Conservation (phyloP, 352 stramenopile species). For the Phytophthora idaei region DNA sequence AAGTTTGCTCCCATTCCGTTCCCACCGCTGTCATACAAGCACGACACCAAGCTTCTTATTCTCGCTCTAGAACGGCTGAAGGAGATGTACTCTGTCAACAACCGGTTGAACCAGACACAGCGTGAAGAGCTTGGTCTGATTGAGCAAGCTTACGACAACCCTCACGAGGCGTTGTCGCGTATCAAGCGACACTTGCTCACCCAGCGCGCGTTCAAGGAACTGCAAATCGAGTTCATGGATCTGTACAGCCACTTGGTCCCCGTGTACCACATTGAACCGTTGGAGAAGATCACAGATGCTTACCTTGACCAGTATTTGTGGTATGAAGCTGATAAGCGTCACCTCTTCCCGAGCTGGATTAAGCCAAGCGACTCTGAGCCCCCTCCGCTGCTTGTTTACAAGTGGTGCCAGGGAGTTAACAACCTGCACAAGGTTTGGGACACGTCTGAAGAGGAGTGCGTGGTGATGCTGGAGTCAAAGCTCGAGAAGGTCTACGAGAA, state of each 20-base stretch:
- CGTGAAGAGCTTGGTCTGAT: constrained; percentile 99
- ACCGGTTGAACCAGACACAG: constrained; percentile 97
- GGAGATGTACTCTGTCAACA: constrained; percentile 98
- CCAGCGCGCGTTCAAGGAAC: constrained; percentile 99
- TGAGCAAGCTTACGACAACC: constrained; percentile 99
- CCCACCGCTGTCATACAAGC: constrained; percentile 99
- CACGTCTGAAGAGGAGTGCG: constrained; percentile 97
- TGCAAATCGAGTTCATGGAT: constrained; percentile 99
- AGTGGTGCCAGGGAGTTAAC: constrained; percentile 99
- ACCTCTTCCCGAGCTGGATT: constrained; percentile 99
- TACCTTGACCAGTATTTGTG: constrained; percentile 99
- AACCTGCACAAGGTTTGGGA: constrained; percentile 99
- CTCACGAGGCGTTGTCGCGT: constrained; percentile 96
- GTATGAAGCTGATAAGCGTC: constrained; percentile 99
- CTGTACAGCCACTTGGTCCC: constrained; percentile 99
- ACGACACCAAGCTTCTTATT: constrained; percentile 99
- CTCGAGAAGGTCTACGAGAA: constrained; percentile 99
- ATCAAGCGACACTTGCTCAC: constrained; percentile 99
- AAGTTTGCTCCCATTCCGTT: constrained; percentile 99
- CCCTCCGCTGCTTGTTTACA: constrained; percentile 98
- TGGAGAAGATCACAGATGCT: constrained; percentile 99
- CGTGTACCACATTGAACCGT: constrained; percentile 99
- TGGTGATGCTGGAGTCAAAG: constrained; percentile 99
- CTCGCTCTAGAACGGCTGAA: constrained; percentile 99
- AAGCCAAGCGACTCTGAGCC: constrained; percentile 99